Evolutionary conservation across 2,329 filamentous ascomycete species (phyloP).

Genomic region (Tolypocladium tropicale): DNA sequence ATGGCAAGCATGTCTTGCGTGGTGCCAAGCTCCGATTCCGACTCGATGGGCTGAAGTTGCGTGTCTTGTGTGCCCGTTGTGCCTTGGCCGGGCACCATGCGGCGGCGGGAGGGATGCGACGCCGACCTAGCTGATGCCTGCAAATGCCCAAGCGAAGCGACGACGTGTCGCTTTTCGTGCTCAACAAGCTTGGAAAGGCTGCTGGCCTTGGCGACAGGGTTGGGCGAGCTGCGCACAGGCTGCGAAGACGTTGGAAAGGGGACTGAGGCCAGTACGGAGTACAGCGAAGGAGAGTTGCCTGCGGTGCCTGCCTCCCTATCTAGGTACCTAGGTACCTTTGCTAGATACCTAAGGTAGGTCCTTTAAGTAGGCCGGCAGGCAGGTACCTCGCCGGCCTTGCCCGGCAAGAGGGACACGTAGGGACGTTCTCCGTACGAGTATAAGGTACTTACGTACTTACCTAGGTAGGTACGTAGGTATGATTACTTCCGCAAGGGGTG

Average conservation of each 20-base stretch:
- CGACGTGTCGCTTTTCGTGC: background rate
- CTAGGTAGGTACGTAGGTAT: too few species aligned
- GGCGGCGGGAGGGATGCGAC: too few species aligned
- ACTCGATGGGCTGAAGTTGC: background rate
- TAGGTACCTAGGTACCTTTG: too few species aligned
- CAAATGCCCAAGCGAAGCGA: background rate
- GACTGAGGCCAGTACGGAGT: background rate
- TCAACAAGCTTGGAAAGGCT: background rate
- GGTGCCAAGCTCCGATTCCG: background rate
- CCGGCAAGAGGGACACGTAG: too few species aligned
- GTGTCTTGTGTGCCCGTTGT: background rate
- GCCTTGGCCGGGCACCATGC: background rate
- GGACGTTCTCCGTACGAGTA: too few species aligned
- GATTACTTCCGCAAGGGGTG: too few species aligned
- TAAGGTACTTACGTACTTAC: too few species aligned
- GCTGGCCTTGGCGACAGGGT: background rate
- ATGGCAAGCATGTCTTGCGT: background rate
- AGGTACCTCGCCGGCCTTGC: too few species aligned
- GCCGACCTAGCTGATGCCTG: background rate
- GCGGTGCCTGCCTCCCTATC: too few species aligned
- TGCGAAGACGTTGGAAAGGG: background rate
- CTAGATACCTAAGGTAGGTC: too few species aligned
- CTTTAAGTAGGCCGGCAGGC: too few species aligned
- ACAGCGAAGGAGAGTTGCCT: too few species aligned
- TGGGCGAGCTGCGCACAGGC: background rate